These are phyloP conservation scores for Fusarium guadeloupense DNA, from an alignment of 2,329 filamentous ascomycete species.

Conservation along the genomic window DNA sequence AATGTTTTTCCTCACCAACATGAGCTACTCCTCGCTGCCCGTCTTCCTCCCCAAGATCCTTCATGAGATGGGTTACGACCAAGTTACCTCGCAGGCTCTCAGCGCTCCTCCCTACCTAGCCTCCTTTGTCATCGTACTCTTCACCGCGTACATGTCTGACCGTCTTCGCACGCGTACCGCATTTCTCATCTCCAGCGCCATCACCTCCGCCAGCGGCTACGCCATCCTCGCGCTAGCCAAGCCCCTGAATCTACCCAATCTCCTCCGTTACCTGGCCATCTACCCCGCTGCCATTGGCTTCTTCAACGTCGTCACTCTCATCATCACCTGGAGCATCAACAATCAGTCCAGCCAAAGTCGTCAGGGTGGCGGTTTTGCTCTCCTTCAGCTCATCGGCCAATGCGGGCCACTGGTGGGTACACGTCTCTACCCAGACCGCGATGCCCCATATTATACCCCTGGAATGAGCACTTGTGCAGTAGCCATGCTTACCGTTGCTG, in stretches of 20 bases:
- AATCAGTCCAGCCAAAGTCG: conserved; percentile 77
- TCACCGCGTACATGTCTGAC: conserved; percentile 79
- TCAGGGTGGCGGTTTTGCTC: conserved; percentile 79
- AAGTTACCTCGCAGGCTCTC: conserved; percentile 76
- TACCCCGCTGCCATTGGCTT: conserved; percentile 84
- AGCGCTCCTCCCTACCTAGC: conserved; percentile 83
- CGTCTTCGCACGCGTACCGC: conserved; percentile 67
- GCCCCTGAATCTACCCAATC: conserved; percentile 54
- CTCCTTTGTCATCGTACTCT: conserved; percentile 76
- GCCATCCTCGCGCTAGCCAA: conserved; percentile 68
- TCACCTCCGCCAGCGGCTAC: conserved; percentile 71
- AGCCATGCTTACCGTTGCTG: conserved; percentile 70
- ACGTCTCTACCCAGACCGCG: conserved; percentile 67
- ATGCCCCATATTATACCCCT: conserved; percentile 68
- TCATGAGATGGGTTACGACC: conserved; percentile 76
- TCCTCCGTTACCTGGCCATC: conserved; percentile 74
- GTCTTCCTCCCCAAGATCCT: conserved; percentile 88
- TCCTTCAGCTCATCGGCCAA: conserved; percentile 85
- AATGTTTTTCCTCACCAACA: conserved; percentile 90
- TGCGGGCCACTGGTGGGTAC: conserved; percentile 78
- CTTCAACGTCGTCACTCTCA: conserved; percentile 83
- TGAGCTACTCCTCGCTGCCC: conserved; percentile 87
- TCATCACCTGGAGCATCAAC: conserved; percentile 89
- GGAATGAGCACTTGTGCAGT: conserved; percentile 71
- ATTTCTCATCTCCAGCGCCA: conserved; percentile 74